Conservation (phyloP, 441 rosid genomes). For the Metrosideros polymorpha region DNA sequence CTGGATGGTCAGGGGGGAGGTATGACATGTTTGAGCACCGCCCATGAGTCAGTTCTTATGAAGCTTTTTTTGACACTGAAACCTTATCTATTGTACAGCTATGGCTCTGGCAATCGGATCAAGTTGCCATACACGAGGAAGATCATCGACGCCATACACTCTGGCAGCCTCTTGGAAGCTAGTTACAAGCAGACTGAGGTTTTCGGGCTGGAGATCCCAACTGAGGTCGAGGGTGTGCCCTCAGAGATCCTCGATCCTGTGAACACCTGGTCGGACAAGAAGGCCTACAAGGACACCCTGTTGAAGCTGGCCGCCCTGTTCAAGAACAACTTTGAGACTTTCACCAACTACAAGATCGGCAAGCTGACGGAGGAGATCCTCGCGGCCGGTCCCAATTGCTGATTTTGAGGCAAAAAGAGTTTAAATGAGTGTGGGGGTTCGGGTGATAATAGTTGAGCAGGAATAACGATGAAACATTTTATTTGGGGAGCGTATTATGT, state of each 20-base stretch:
- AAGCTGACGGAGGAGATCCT: constrained; percentile 66
- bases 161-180: constrained; percentile 68
- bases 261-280: constrained; percentile 72
- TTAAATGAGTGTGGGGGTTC: not conserved
- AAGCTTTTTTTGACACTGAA: not conserved
- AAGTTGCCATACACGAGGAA: constrained; percentile 73
- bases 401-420: not conserved
- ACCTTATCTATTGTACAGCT: constrained; percentile 28
- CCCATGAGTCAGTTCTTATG: not conserved
- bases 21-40: constrained; percentile 7
- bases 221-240: constrained; percentile 70
- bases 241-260: constrained; percentile 72
- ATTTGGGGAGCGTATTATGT: not conserved
- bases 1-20: constrained; percentile 99
- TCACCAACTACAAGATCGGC: constrained; percentile 64
- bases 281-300: constrained; percentile 56
- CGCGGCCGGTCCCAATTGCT: constrained; percentile 63
- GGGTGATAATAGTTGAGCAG: not conserved
- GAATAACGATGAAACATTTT: not conserved
- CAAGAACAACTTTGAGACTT: constrained; percentile 67
- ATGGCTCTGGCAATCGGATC: constrained; percentile 79
- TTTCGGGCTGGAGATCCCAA: constrained; percentile 81
- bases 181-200: constrained; percentile 62
- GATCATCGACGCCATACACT: constrained; percentile 87
- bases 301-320: constrained; percentile 70